Evolutionary conservation across 192 early-diverging fungal species (phyloP), one percentile per base, ranked within the genome.

Genomic region (Coemansia sp.): DNA sequence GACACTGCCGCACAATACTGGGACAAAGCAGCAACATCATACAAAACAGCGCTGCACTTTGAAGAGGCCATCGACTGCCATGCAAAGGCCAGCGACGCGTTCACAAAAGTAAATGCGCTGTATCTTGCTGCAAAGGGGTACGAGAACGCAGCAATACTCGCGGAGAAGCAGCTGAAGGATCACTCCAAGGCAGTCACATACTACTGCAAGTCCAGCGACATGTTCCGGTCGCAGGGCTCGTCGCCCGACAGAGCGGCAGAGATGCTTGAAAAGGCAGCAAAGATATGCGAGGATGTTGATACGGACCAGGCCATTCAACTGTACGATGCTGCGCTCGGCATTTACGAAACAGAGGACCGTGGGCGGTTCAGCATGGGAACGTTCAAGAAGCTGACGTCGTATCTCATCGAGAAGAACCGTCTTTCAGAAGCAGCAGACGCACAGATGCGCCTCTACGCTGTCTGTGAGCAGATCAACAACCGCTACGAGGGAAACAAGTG

Each of bases 331-430:
- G 78, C 78, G 15, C 57, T 74, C 20, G 57, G 62, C 9, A 81
- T 81, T 34, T 81, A 81, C 61, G 73, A 75, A 33, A 45, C 65
- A 38, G 78, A 81, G 52, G 78, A 81, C 53, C 78, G 78, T 52
- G 66, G 49, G 9, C 73, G 78, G 32, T 69, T 81, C 42, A 64
- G 70, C 50, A 63, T 75, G 8, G 73, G 71, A 7, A 73, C 73
- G 19, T 81, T 73, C 20, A 75, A 70, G 58, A 63, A 43, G 15
- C 63, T 70, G 23, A 72, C 67, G 6, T 34, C 60, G 49, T 73
- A 66, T 15, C 38, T 75, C 41, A 69, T 75, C 19, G 55, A 69
- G 13, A 68, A 81, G 50, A 61, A 43, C 32, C 72, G 70, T 0
- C 61, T 81, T 9, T 52, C 59, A 0, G 73, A 81, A 46, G 73